A percentile compares a stretch with the other conserved stretches of the same genome.
These are phyloP conservation scores for Aureobasidium sp. DNA, from an alignment of 2,329 filamentous ascomycete genomes.

Conservation along the genomic window DNA sequence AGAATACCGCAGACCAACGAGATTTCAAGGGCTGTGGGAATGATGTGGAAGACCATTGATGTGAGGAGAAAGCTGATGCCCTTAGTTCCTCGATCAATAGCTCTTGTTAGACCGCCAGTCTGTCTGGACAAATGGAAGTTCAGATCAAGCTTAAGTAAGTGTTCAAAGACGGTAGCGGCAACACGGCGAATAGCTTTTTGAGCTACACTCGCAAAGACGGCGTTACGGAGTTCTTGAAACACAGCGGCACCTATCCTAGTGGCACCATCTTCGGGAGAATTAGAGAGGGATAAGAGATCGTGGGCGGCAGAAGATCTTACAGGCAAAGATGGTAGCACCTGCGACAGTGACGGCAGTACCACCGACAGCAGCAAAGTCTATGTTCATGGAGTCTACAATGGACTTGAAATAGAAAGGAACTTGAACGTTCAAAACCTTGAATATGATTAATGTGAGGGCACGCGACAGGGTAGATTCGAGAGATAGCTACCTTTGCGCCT, in stretches of 20 bases:
- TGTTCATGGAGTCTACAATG: constrained; percentile 96
- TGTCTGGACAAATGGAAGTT: constrained; percentile 92
- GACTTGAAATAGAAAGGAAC: constrained; percentile 98
- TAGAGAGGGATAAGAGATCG: background rate
- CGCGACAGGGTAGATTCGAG: constrained; percentile 2
- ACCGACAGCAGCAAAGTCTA: constrained; percentile 80
- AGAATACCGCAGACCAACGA: constrained; percentile 92
- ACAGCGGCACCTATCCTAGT: constrained; percentile 82
- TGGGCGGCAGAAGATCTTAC: constrained; percentile 34
- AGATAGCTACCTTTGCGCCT: constrained; percentile 64
- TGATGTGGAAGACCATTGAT: constrained; percentile 96
- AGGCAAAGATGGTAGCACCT: constrained; percentile 87
- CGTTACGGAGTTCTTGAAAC: constrained; percentile 91
- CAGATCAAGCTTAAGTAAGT: constrained; percentile 79
- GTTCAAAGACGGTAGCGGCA: constrained; percentile 85
- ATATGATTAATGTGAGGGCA: constrained; percentile 29
- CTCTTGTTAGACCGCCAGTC: constrained; percentile 86
- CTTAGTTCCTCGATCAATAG: constrained; percentile 94
- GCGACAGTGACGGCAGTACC: constrained; percentile 84
- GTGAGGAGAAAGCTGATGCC: constrained; percentile 95
- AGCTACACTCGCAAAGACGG: constrained; percentile 91
- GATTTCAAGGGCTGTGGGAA: constrained; percentile 90
- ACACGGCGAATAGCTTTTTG: constrained; percentile 93
- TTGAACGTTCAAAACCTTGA: constrained; percentile 78
- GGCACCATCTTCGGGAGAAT: constrained; percentile 56